phyloP scores from a whole-genome alignment of 768 basidiomycete species.

The Fomitopsis serialis region DNA sequence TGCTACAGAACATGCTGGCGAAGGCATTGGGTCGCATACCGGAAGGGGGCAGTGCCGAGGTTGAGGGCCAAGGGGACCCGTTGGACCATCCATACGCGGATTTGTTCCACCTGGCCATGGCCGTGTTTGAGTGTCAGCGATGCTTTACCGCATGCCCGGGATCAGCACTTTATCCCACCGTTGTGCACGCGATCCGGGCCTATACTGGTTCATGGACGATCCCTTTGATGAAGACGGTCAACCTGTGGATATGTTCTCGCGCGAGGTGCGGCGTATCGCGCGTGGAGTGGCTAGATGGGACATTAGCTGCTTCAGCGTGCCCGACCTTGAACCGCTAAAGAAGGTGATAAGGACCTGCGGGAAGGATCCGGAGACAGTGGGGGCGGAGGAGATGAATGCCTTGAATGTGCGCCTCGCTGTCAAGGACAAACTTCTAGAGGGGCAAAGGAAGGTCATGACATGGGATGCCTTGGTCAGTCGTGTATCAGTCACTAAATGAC shows the following conservation, averaged over 20 bases:
- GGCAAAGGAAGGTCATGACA: neutral
- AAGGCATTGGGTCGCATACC: neutral
- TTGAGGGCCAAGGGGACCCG: too few species aligned
- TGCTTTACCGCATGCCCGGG: neutral
- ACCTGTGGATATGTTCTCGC: neutral
- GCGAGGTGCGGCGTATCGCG: neutral
- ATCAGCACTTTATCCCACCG: conserved; percentile 1
- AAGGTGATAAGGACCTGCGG: conserved; percentile 1
- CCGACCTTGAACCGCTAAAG: neutral
- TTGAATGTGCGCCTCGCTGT: neutral
- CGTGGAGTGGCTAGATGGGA: neutral
- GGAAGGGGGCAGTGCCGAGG: neutral
- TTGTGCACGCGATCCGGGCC: neutral
- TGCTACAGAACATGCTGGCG: neutral
- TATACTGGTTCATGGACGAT: too few species aligned
- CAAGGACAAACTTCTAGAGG: neutral
- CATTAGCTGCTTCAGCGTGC: neutral
- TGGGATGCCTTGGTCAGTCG: neutral
- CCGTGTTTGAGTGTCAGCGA: neutral
- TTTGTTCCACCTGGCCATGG: neutral
- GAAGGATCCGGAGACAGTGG: neutral
- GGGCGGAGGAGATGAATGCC: neutral
- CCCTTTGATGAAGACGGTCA: too few species aligned
- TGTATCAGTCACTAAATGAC: too few species aligned
- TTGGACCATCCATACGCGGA: neutral